These are phyloP conservation scores for Aspergillus neotritici DNA, from an alignment of 2,329 filamentous ascomycete species.

Conservation along the genomic window DNA sequence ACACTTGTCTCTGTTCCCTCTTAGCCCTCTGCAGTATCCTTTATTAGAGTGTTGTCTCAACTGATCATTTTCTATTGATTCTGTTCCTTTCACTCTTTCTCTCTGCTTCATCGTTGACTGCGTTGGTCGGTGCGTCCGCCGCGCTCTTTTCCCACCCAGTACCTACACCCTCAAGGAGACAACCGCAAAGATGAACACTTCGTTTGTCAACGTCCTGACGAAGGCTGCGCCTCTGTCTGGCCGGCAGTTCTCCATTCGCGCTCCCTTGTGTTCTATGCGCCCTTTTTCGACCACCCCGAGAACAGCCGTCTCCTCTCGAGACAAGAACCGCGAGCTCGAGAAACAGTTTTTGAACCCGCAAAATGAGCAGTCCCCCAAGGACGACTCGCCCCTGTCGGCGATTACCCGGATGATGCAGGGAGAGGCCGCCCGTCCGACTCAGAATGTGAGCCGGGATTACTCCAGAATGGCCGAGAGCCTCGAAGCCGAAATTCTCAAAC, in stretches of 20 bases:
- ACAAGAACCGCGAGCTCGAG: constrained; percentile 22
- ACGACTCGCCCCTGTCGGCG: constrained; percentile 23
- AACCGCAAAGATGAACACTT: constrained; percentile 27
- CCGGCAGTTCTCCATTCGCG: constrained; percentile 22
- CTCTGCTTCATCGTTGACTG: neutral
- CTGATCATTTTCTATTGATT: neutral
- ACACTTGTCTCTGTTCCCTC: neutral
- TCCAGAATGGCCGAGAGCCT: constrained; percentile 28
- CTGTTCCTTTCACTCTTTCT: neutral
- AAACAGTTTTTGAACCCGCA: constrained; percentile 23
- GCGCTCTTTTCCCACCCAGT: neutral
- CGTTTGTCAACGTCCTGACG: constrained; percentile 26
- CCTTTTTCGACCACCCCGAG: constrained; percentile 30
- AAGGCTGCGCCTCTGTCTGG: constrained; percentile 29
- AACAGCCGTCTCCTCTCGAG: constrained; percentile 14
- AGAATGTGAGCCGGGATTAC: constrained; percentile 25
- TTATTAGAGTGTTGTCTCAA: neutral
- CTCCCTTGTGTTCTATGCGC: constrained; percentile 20
- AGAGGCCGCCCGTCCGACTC: constrained; percentile 13
- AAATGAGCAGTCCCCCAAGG: constrained; percentile 12
- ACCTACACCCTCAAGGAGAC: too few relatives aligned
- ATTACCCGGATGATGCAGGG: constrained; percentile 30
- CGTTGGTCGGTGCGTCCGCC: constrained; percentile 1
- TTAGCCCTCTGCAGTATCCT: neutral
- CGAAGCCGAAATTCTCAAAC: constrained; percentile 31